A percentile compares a stretch with the other conserved stretches of the same genome.
Evolutionary conservation across 169 alveolate species (phyloP).

Genomic region (Eimeria tenella): DNA sequence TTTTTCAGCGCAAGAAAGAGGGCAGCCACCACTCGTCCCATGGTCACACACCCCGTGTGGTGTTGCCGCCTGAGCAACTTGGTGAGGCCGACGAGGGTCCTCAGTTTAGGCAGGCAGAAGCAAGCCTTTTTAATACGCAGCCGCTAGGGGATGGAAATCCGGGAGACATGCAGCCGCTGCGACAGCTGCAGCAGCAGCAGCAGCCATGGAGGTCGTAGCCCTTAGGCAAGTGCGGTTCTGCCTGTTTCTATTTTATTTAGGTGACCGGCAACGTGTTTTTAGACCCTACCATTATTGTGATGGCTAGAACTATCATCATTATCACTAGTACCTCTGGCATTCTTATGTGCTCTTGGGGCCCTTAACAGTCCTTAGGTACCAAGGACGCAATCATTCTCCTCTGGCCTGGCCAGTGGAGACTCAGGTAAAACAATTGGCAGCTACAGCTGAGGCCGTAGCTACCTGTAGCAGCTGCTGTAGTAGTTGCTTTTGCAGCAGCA

Average conservation of each 20-base stretch:
- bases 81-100: neutral
- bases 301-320: too few relatives aligned
- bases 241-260: neutral
- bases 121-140: neutral
- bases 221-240: neutral
- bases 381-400: too few relatives aligned
- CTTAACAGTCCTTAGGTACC: too few relatives aligned
- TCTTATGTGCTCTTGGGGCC: too few relatives aligned
- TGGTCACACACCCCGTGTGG: neutral
- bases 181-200: slow-evolving; percentile 35
- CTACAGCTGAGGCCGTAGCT: neutral
- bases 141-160: neutral
- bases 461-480: neutral
- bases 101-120: neutral
- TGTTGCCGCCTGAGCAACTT: neutral
- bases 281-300: too few relatives aligned
- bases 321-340: too few relatives aligned
- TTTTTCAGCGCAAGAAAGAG: slow-evolving; percentile 50
- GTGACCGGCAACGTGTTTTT: neutral
- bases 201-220: slow-evolving; percentile 9
- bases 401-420: too few relatives aligned
- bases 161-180: slow-evolving; percentile 31
- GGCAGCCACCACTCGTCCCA: slow-evolving; percentile 56
- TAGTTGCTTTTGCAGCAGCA: neutral
- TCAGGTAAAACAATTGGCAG: neutral